Evolutionary conservation across 805 yeast species (phyloP).

Genomic region (Nakazawaea populi): DNA sequence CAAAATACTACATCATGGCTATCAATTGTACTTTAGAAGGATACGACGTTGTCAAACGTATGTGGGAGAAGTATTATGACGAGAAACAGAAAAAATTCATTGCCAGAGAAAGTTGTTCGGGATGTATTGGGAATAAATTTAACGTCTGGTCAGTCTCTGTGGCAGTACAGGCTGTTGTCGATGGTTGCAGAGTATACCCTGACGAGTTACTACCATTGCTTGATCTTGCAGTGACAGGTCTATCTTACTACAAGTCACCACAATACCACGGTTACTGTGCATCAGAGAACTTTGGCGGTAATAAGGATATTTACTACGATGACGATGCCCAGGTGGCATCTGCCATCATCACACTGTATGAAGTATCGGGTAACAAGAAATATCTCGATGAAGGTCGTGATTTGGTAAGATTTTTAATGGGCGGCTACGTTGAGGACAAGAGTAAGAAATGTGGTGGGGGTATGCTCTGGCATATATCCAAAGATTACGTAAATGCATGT

Average conservation of each 20-base stretch:
- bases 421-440: conserved; percentile 51
- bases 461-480: conserved; percentile 59
- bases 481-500: conserved; percentile 56
- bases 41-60: conserved; percentile 29
- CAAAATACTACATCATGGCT: conserved; percentile 13
- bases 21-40: conserved; percentile 30
- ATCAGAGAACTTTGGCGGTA: conserved; percentile 52
- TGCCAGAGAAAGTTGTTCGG: conserved; percentile 34
- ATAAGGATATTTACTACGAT: conserved; percentile 62
- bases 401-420: conserved; percentile 54
- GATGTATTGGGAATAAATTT: conserved; percentile 45
- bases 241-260: conserved; percentile 46
- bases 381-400: conserved; percentile 53
- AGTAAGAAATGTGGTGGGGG: conserved; percentile 48
- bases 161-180: conserved; percentile 61
- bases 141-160: conserved; percentile 69
- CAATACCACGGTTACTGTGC: conserved; percentile 57
- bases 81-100: conserved; percentile 29
- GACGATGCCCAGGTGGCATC: conserved; percentile 73
- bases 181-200: conserved; percentile 51
- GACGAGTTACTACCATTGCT: conserved; percentile 47
- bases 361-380: conserved; percentile 51
- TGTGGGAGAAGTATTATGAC: conserved; percentile 39
- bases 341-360: conserved; percentile 60
- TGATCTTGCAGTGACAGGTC: conserved; percentile 42